Evolutionary conservation across 2,329 filamentous ascomycete genomes (phyloP).

Genomic region (Ambrosiella beaveri): DNA sequence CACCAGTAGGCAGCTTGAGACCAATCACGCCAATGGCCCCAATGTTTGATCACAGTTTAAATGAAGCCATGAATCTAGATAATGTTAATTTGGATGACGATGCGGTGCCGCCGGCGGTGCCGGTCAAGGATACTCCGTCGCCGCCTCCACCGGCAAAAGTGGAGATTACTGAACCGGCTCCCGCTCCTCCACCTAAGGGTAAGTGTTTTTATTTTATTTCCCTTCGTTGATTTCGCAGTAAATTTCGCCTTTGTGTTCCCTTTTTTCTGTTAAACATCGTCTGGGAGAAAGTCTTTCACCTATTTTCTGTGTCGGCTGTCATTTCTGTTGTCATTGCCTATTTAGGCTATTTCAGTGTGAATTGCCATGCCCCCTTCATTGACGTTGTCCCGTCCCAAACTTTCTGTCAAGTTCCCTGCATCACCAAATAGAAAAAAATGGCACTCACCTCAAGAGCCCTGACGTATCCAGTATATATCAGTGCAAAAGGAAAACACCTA

Average conservation of each 20-base stretch:
- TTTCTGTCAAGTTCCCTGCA: not conserved
- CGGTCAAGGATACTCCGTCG: slow-evolving; percentile 3
- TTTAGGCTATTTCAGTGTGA: not conserved
- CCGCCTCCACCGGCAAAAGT: not conserved
- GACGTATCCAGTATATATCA: not conserved
- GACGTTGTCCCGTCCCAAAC: too few species aligned
- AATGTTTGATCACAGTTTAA: slow-evolving; percentile 23
- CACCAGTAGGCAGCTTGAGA: slow-evolving; percentile 9
- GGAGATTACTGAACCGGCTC: slow-evolving; percentile 1
- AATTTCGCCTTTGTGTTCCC: not conserved
- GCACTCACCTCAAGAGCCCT: not conserved
- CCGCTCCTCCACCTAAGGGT: slow-evolving; percentile 9
- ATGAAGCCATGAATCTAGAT: slow-evolving; percentile 30
- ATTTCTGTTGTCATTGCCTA: slow-evolving; percentile 1
- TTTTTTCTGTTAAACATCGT: not conserved
- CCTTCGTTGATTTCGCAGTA: not conserved
- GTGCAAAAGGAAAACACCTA: not conserved
- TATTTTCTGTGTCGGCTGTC: not conserved
- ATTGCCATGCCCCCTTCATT: not conserved
- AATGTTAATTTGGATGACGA: slow-evolving; percentile 53
- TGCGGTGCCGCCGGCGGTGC: slow-evolving; percentile 15
- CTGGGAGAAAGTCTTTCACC: not conserved
- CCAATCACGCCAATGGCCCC: slow-evolving; percentile 12
- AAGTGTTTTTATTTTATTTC: slow-evolving; percentile 1
- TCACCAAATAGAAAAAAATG: not conserved